Base-by-base conservation (phyloP, 1,284 basidiomycete species). In the Irpex sp. region DNA sequence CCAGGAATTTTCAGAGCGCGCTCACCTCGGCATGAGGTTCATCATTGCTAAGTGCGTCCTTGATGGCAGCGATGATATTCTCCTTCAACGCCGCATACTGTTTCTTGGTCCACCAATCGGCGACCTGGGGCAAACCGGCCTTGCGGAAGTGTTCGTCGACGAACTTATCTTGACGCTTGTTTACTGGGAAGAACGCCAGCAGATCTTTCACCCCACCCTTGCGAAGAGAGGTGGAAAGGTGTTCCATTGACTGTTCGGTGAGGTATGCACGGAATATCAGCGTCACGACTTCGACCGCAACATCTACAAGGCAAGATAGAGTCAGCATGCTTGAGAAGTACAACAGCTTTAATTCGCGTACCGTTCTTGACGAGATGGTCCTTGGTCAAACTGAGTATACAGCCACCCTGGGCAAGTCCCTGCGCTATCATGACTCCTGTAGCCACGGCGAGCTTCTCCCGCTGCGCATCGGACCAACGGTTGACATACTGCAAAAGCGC, bases 311-410 rank as follows among this genome's bases (percentile, higher is more conserved):
- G n/a, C 60, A 57, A 8, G 66, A 62, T 44, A 59, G 31, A 55
- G 51, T 57, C 36, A 51, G 9, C 19, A 51, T 51, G 3, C n/a
- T 17, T 34, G 19, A 11, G 57, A 51, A 21, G 58, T 4, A 47
- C 44, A n/a, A 36, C 58, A 47, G 17, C 2, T 21, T 17, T 8
- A 17, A 6, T 17, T 31, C 57, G 75, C 81, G 59, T 65, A 91
- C 93, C 89, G 70, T 98, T 96, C 81, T 98, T 98, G 73, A 96
- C 85, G 66, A 98, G 85, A 75, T 97, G 95, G 70, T 98, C 96
- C 78, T 95, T 97, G 69, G 92, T 89, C 70, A 98, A 81, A 75
- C 86, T 90, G 72, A 86, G 83, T 60, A 98, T 82, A 74, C 92
- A 93, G 70, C 85, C 82, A 15, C 92, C 86, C 66, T 84, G 85